Evolutionary conservation across 495 filamentous ascomycete genomes (phyloP).

Genomic region (Polyplosphaeria fusca): DNA sequence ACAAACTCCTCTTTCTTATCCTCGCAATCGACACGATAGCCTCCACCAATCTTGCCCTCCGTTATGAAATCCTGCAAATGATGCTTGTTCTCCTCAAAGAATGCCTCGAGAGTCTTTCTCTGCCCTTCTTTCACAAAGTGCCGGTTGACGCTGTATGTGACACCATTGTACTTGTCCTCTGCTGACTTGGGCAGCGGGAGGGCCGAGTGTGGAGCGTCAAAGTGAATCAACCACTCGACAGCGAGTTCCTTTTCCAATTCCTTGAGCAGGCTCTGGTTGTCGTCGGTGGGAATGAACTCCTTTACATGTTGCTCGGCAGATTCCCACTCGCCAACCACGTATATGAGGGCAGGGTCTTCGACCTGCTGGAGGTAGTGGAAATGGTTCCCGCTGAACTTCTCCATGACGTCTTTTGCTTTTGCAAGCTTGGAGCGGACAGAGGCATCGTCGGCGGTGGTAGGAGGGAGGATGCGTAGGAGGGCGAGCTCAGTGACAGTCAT

Average conservation of each 20-base stretch:
- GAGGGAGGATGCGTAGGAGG: slow-evolving; percentile 20
- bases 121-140: slow-evolving; percentile 45
- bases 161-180: slow-evolving; percentile 32
- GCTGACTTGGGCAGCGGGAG: slow-evolving; percentile 28
- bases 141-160: slow-evolving; percentile 46
- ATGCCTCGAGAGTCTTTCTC: slow-evolving; percentile 43
- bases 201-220: slow-evolving; percentile 22
- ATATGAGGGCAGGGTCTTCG: slow-evolving; percentile 20
- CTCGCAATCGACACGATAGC: slow-evolving; percentile 51
- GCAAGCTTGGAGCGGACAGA: slow-evolving; percentile 11
- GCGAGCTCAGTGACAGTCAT: slow-evolving; percentile 21
- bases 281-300: slow-evolving; percentile 8
- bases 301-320: slow-evolving; percentile 14
- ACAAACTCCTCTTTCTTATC: slow-evolving; percentile 50
- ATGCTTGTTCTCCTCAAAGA: slow-evolving; percentile 4
- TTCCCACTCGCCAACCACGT: slow-evolving; percentile 32
- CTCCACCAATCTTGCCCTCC: slow-evolving; percentile 42
- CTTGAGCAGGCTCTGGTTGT: slow-evolving; percentile 46
- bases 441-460: slow-evolving; percentile 1
- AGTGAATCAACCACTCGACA: slow-evolving; percentile 44
- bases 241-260: slow-evolving; percentile 45
- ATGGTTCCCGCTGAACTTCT: slow-evolving; percentile 10
- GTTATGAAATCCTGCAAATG: slow-evolving; percentile 41
- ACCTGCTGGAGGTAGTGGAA: slow-evolving; percentile 30
- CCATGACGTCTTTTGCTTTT: slow-evolving; percentile 4